These are phyloP conservation scores for Penicillium alfredii DNA, from an alignment of 495 filamentous ascomycete genomes.

Conservation along the genomic window DNA sequence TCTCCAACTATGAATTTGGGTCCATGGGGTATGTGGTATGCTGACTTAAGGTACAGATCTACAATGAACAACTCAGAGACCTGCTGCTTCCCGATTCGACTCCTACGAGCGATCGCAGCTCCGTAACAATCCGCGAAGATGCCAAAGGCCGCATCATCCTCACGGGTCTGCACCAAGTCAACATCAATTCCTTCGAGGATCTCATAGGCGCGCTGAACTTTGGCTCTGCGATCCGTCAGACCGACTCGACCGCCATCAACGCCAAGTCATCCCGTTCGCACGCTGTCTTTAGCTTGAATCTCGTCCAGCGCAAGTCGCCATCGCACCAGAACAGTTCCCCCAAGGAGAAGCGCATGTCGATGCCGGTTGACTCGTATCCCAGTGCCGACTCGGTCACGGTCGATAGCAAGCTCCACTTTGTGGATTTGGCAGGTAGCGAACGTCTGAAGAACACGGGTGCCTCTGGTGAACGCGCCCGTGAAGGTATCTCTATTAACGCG, in stretches of 20 bases:
- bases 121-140: constrained; percentile 86
- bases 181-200: constrained; percentile 89
- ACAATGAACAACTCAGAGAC: constrained; percentile 93
- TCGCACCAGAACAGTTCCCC: constrained; percentile 39
- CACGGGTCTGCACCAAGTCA: constrained; percentile 81
- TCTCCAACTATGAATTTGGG: background rate
- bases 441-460: constrained; percentile 95
- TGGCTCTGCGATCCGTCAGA: constrained; percentile 91
- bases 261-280: constrained; percentile 98
- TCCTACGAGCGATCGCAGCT: constrained; percentile 58
- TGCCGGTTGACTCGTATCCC: constrained; percentile 76
- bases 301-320: constrained; percentile 77
- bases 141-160: constrained; percentile 91
- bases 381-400: constrained; percentile 71
- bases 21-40: background rate
- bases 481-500: constrained; percentile 98
- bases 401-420: constrained; percentile 98
- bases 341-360: constrained; percentile 81
- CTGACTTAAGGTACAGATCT: constrained; percentile 55
- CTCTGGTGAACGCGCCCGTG: constrained; percentile 88
- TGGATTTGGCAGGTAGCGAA: constrained; percentile 96
- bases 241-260: constrained; percentile 98
- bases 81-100: constrained; percentile 75
- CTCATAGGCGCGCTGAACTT: constrained; percentile 82
- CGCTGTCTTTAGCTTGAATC: constrained; percentile 92